Conservation (phyloP, 1,139 yeast genomes). For the Sugiyamaella xylanicola region DNA sequence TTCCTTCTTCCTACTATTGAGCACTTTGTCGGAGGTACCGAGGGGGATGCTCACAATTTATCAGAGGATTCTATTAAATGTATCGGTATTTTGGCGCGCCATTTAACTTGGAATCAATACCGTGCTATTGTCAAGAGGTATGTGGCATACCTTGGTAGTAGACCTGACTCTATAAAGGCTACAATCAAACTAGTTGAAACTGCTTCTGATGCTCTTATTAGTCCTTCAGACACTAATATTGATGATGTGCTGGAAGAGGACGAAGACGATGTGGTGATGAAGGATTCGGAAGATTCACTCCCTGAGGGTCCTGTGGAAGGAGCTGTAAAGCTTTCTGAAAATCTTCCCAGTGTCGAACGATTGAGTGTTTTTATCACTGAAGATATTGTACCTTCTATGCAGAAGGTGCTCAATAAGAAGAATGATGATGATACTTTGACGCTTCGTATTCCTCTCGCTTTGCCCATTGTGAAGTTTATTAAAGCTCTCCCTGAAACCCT, state of each 20-base stretch:
- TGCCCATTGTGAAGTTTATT: constrained; percentile 73
- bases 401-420: constrained; percentile 51
- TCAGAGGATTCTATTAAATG: constrained; percentile 72
- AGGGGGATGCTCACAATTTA: constrained; percentile 67
- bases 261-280: constrained; percentile 12
- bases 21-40: constrained; percentile 56
- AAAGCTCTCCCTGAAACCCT: constrained; percentile 62
- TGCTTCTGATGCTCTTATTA: constrained; percentile 55
- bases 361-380: constrained; percentile 49
- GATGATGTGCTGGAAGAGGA: constrained; percentile 20
- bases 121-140: constrained; percentile 75
- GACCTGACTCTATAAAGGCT: constrained; percentile 58
- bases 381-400: constrained; percentile 58
- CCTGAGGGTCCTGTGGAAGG: constrained; percentile 19
- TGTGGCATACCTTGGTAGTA: constrained; percentile 55
- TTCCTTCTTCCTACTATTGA: constrained; percentile 85
- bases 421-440: constrained; percentile 62
- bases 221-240: constrained; percentile 8
- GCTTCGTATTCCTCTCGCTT: constrained; percentile 75
- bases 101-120: constrained; percentile 78
- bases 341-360: constrained; percentile 44
- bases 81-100: constrained; percentile 59
- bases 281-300: background rate
- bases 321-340: constrained; percentile 34
- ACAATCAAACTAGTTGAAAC: constrained; percentile 65